Percentiles rank a stretch among this genome's conserved stretches.
Conservation (phyloP, 2,329 filamentous ascomycete species). For the Trichoderma sp. region DNA sequence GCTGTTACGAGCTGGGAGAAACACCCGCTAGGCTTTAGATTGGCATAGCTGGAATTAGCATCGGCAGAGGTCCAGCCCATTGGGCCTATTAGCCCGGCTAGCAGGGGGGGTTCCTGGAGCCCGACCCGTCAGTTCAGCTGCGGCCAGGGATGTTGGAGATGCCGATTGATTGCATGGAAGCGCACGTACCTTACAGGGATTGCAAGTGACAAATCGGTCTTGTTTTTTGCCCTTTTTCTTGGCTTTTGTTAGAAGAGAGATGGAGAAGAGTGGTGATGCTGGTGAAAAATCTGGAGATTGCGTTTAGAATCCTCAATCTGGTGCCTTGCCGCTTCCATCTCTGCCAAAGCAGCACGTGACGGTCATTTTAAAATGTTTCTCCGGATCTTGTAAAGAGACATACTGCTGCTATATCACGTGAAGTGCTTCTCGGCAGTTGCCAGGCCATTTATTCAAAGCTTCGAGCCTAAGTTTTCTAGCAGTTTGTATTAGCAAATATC, state of each 20-base stretch:
- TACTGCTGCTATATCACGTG: not conserved
- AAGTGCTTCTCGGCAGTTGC: not conserved
- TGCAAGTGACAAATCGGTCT: not conserved
- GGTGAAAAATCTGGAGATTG: not conserved
- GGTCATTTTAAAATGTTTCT: not conserved
- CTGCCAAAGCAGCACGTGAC: not conserved
- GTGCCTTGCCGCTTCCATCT: not conserved
- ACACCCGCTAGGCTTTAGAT: slow-evolving; percentile 14
- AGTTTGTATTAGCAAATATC: not conserved
- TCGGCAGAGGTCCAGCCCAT: not conserved
- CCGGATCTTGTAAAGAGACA: not conserved
- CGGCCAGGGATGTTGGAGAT: not conserved
- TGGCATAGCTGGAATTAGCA: slow-evolving; percentile 18
- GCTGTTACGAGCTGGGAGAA: not conserved
- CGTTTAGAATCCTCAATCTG: not conserved
- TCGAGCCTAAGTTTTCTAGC: not conserved
- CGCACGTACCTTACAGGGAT: not conserved
- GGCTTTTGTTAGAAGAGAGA: not conserved
- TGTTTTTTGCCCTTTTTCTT: not conserved
- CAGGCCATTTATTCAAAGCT: not conserved
- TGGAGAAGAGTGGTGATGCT: not conserved
- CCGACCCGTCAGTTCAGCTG: slow-evolving; percentile 10
- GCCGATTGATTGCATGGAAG: not conserved
- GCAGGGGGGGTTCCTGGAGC: slow-evolving; percentile 18
- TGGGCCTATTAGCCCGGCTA: slow-evolving; percentile 11